Base-by-base conservation (phyloP, 169 alveolate species). In the Eimeria tenella region DNA sequence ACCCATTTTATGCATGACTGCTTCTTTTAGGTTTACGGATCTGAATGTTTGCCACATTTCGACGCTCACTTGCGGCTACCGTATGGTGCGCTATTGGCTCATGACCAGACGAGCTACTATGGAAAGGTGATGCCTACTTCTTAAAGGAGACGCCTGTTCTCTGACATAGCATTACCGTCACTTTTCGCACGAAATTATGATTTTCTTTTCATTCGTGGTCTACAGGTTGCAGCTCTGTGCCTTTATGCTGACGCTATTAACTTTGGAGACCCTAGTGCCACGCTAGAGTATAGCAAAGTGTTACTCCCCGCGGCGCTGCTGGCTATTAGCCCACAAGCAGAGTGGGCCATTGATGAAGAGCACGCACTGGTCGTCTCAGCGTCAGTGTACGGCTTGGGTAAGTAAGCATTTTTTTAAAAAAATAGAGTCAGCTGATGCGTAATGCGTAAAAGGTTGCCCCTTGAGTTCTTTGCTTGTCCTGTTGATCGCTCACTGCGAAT, bases 211-310 rank as follows among this genome's bases (percentile, higher is more conserved):
- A 13, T 73, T 8, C 19, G 62, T 60, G 7, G 11, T 50, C 3
- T 58, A 75, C 86, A 91, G 94, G 94, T 79, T n/a, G 62, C 94
- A 10, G 94, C 94, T 81, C 86, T 91, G 71, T 91, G 94, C 74
- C 79, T 91, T 21, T 91, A 62, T 75, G 94, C 94, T 9, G 94
- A 91, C 55, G 94, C 86, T 11, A 77, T 91, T 23, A 91, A 77
- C 84, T 91, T n/a, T 86, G 90, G 91, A 17, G 94, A 75, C 23
- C 86, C 71, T 19, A 62, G 50, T 42, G 94, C 91, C 21, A 75
- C 91, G 21, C 17, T 42, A 25, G 56, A 23, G 74, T 91, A 79
- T 75, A 73, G 91, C 84, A 68, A 60, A 31, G 86, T 91, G 8
- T n/a, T 63, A 13, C 65, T 91, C 11, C 91, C 94, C 9, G 94